phyloP scores from a whole-genome alignment of 768 basidiomycete species.

The Obba rivulosa region DNA sequence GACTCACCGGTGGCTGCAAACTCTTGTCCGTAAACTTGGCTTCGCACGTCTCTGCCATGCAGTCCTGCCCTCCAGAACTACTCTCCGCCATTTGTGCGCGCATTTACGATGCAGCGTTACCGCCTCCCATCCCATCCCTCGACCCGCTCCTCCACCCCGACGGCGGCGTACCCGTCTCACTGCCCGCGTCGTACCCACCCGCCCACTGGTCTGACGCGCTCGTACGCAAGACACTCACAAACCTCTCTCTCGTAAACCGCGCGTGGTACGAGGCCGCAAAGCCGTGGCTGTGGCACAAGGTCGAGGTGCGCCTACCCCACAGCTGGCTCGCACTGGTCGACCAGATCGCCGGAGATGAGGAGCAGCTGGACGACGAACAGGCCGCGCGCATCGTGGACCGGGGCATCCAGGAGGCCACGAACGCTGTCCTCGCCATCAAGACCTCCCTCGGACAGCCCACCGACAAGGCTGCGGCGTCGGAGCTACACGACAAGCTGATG shows the following conservation, averaged over 20 bases:
- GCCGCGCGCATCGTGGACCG: constrained; percentile 59
- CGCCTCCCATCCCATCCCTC: constrained; percentile 51
- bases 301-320: constrained; percentile 81
- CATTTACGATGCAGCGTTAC: constrained; percentile 59
- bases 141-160: constrained; percentile 58
- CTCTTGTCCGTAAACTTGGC: constrained; percentile 1
- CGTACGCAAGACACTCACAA: constrained; percentile 59
- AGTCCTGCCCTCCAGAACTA: constrained; percentile 65
- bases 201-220: constrained; percentile 64
- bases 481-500: constrained; percentile 57
- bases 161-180: constrained; percentile 45
- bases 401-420: constrained; percentile 63
- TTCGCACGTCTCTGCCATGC: constrained; percentile 18
- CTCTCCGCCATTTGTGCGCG: constrained; percentile 69
- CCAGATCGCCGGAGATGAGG: constrained; percentile 63
- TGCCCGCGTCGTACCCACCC: constrained; percentile 72
- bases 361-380: constrained; percentile 36
- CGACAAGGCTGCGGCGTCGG: constrained; percentile 37
- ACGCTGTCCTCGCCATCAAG: constrained; percentile 49
- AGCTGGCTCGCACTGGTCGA: constrained; percentile 81
- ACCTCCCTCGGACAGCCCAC: constrained; percentile 27
- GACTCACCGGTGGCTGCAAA: background rate
- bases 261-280: constrained; percentile 80
- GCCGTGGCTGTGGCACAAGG: constrained; percentile 80
- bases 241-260: constrained; percentile 71